These are phyloP conservation scores for Casaregolazyma suthepensis DNA, from an alignment of 1,139 yeast genomes.

Conservation along the genomic window DNA sequence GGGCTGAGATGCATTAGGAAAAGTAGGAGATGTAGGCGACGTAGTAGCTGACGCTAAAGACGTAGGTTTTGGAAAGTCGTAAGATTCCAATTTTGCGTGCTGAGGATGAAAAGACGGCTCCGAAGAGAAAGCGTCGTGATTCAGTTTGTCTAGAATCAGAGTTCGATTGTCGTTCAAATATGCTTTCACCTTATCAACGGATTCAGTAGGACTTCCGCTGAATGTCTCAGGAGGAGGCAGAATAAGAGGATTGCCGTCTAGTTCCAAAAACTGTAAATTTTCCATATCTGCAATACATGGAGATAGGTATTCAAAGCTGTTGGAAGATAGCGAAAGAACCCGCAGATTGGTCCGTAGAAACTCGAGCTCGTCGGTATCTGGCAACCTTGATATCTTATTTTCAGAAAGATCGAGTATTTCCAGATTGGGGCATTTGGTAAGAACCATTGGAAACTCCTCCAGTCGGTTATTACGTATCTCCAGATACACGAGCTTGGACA, in stretches of 20 bases:
- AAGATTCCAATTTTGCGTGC: neutral
- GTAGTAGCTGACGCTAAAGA: conserved; percentile 3
- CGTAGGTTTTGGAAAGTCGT: conserved; percentile 7
- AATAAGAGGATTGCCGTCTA: conserved; percentile 61
- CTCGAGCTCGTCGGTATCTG: conserved; percentile 32
- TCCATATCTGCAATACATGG: conserved; percentile 49
- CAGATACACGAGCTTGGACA: conserved; percentile 50
- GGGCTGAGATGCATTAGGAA: conserved; percentile 8
- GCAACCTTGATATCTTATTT: conserved; percentile 46
- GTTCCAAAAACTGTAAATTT: conserved; percentile 56
- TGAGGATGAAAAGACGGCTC: neutral
- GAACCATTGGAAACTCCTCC: conserved; percentile 45
- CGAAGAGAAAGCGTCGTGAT: neutral
- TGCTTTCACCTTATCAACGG: conserved; percentile 50
- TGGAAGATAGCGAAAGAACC: conserved; percentile 59
- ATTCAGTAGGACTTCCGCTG: conserved; percentile 34
- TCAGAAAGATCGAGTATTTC: conserved; percentile 66
- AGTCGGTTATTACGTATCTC: conserved; percentile 62
- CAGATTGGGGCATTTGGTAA: conserved; percentile 39
- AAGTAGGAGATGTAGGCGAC: conserved; percentile 1
- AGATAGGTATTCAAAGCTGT: conserved; percentile 53
- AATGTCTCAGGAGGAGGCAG: conserved; percentile 43
- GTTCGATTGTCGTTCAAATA: conserved; percentile 32
- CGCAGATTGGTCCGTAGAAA: conserved; percentile 34
- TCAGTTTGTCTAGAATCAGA: neutral